Conservation (phyloP, 2,329 filamentous ascomycete genomes). For the Rhinocladiella mackenziei region DNA sequence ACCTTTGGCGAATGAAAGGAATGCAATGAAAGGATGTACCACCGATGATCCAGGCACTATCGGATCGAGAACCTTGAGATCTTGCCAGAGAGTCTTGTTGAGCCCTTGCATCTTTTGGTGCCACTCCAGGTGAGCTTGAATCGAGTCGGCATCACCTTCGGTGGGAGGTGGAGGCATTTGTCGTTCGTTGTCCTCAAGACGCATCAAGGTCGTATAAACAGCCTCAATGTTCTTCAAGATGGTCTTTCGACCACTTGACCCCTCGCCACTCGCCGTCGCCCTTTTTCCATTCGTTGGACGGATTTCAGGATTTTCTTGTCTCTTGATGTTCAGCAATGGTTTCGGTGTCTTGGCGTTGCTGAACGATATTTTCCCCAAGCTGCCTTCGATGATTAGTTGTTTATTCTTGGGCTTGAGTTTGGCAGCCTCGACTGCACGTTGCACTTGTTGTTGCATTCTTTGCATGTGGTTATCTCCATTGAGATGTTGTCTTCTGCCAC, state of each 20-base stretch:
- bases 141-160: slow-evolving; percentile 59
- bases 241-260: slow-evolving; percentile 70
- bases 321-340: slow-evolving; percentile 91
- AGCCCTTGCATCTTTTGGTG: slow-evolving; percentile 65
- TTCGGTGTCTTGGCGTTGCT: slow-evolving; percentile 98
- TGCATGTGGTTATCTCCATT: slow-evolving; percentile 96
- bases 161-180: slow-evolving; percentile 66
- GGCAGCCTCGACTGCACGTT: slow-evolving; percentile 91
- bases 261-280: slow-evolving; percentile 46
- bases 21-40: slow-evolving; percentile 89
- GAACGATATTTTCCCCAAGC: slow-evolving; percentile 95
- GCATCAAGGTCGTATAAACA: slow-evolving; percentile 84
- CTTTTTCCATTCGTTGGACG: slow-evolving; percentile 47
- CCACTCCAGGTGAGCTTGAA: slow-evolving; percentile 77
- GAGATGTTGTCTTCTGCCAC: slow-evolving; percentile 68
- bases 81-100: slow-evolving; percentile 76
- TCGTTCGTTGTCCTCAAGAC: slow-evolving; percentile 88
- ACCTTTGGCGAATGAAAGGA: slow-evolving; percentile 90
- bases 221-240: slow-evolving; percentile 82
- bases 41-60: slow-evolving; percentile 67
- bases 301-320: slow-evolving; percentile 62
- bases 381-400: slow-evolving; percentile 92
- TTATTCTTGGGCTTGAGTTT: slow-evolving; percentile 98
- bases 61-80: slow-evolving; percentile 88
- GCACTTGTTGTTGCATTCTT: slow-evolving; percentile 98